A percentile compares a stretch with the other conserved stretches of the same genome.
Evolutionary conservation across 768 basidiomycete genomes (phyloP).

Genomic region (Lactarius tabidus): DNA sequence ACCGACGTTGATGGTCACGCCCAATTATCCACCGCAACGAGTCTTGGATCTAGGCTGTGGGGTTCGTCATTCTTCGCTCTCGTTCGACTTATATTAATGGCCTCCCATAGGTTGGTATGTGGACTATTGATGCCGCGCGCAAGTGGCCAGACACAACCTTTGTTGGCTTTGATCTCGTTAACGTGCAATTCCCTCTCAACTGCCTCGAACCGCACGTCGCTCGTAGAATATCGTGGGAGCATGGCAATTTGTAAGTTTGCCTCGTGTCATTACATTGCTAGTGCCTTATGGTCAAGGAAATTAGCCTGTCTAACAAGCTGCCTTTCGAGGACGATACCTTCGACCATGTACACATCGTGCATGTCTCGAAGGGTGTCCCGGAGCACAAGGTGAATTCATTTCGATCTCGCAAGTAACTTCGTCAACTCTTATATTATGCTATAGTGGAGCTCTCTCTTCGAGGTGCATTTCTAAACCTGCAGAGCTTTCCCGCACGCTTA

Average conservation of each 20-base stretch:
- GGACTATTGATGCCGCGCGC: slow-evolving; percentile 27
- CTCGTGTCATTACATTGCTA: slow-evolving; percentile 1
- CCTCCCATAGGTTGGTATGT: slow-evolving; percentile 18
- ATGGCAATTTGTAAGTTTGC: slow-evolving; percentile 68
- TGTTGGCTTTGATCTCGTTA: slow-evolving; percentile 75
- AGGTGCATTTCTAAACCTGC: slow-evolving; percentile 6
- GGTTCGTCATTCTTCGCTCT: slow-evolving; percentile 11
- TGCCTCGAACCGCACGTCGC: slow-evolving; percentile 49
- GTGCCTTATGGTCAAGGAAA: not conserved
- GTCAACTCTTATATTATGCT: slow-evolving; percentile 48
- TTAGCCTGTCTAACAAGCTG: slow-evolving; percentile 66
- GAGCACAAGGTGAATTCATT: slow-evolving; percentile 36
- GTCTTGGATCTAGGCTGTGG: slow-evolving; percentile 27
- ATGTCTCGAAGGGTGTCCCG: slow-evolving; percentile 62
- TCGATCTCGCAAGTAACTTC: slow-evolving; percentile 18
- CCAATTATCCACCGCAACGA: slow-evolving; percentile 18
- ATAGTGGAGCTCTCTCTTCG: slow-evolving; percentile 19
- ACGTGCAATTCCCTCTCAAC: slow-evolving; percentile 60
- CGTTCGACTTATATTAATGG: not conserved
- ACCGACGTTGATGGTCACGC: slow-evolving; percentile 22
- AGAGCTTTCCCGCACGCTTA: slow-evolving; percentile 7
- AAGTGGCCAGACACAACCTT: slow-evolving; percentile 25
- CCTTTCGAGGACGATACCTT: slow-evolving; percentile 83
- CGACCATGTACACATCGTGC: slow-evolving; percentile 71
- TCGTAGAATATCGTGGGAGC: slow-evolving; percentile 62